These are phyloP conservation scores for Podila clonocystis DNA, from an alignment of 192 early-diverging fungal species.

Conservation along the genomic window DNA sequence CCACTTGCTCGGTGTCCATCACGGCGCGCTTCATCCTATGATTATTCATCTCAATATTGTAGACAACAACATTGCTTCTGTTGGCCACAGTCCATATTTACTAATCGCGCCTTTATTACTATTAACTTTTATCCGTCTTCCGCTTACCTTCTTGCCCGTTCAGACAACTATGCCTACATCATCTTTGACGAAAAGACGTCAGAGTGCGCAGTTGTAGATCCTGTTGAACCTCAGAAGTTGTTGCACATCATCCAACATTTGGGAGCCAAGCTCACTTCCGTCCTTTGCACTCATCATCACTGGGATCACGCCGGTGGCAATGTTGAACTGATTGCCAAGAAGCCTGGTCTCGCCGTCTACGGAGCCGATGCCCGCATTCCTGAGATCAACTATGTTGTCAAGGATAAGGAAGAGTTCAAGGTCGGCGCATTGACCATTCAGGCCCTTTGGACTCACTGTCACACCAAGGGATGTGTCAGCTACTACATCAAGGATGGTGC, in stretches of 20 bases:
- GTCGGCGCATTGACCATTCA: conserved; percentile 77
- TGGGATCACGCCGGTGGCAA: conserved; percentile 91
- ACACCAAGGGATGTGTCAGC: conserved; percentile 89
- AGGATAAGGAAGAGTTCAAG: conserved; percentile 77
- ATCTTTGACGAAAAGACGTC: conserved; percentile 75
- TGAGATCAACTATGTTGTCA: conserved; percentile 75
- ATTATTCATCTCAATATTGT: no score
- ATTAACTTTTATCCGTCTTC: not conserved
- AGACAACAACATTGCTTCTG: no score
- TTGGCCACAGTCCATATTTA: no score
- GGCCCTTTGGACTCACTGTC: conserved; percentile 83
- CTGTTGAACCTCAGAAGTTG: conserved; percentile 83
- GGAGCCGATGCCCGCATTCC: conserved; percentile 91
- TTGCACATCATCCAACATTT: conserved; percentile 62
- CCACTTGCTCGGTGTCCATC: no score
- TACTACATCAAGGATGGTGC: conserved; percentile 79
- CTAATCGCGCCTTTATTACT: no score
- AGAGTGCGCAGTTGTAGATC: conserved; percentile 84
- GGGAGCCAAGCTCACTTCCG: conserved; percentile 61
- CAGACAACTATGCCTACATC: conserved; percentile 91
- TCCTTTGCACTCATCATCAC: conserved; percentile 93
- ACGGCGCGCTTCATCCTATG: no score
- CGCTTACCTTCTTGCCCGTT: not conserved
- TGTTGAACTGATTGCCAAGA: conserved; percentile 58
- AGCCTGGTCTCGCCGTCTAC: conserved; percentile 76